These are phyloP conservation scores for Saccharomycopsis javanensis DNA, from an alignment of 805 yeast genomes.

Conservation along the genomic window DNA sequence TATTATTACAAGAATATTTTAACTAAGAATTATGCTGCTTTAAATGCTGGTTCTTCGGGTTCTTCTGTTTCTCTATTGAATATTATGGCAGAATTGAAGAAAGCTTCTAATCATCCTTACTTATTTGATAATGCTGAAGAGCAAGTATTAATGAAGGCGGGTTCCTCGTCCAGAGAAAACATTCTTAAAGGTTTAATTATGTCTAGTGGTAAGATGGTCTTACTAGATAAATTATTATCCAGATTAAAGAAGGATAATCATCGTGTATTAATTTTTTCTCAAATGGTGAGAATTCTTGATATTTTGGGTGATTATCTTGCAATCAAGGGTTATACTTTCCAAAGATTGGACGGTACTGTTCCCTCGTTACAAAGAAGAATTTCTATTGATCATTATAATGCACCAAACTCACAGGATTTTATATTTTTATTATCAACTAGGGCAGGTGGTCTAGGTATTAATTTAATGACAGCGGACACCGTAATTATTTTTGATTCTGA, in stretches of 20 bases:
- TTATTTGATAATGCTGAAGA: constrained; percentile 89
- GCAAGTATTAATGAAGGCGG: constrained; percentile 58
- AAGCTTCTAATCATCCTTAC: constrained; percentile 96
- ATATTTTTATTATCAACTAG: constrained; percentile 85
- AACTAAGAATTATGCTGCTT: constrained; percentile 84
- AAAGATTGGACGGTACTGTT: constrained; percentile 92
- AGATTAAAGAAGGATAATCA: constrained; percentile 89
- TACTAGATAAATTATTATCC: constrained; percentile 78
- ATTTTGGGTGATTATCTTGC: constrained; percentile 88
- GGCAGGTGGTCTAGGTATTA: constrained; percentile 98
- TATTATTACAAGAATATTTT: constrained; percentile 89
- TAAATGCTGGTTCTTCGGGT: constrained; percentile 73
- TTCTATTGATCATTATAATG: constrained; percentile 93
- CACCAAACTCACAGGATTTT: constrained; percentile 86
- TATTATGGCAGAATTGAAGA: constrained; percentile 90
- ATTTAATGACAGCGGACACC: constrained; percentile 98
- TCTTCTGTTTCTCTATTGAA: constrained; percentile 77
- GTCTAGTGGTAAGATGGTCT: constrained; percentile 98
- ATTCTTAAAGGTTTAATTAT: constrained; percentile 83
- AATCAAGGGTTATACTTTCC: constrained; percentile 80
- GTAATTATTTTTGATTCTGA: constrained; percentile 96
- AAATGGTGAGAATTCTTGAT: constrained; percentile 95
- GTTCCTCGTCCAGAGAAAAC: constrained; percentile 64
- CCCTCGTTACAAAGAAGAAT: constrained; percentile 90
- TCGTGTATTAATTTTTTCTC: constrained; percentile 88